Evolutionary conservation across 768 basidiomycete species (phyloP), one percentile per base, ranked within the genome.

Genomic region (Amanita pallidorosea): DNA sequence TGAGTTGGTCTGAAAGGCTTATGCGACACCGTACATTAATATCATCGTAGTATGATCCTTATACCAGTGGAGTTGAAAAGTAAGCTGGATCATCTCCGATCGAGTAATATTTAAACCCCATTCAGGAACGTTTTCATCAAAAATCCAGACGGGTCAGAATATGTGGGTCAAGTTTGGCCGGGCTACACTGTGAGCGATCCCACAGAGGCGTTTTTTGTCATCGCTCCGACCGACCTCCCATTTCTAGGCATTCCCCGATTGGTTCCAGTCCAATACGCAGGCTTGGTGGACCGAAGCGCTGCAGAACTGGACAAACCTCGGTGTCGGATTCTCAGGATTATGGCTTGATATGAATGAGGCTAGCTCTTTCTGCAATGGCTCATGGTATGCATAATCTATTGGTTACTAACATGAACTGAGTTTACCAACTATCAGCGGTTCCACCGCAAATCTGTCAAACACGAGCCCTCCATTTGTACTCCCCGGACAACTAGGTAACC

Each of bases 91-190:
- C 56, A 54, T 44, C 18, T 25, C 20, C 23, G 33, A 47, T 38
- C 12, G 17, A 27, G 9, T 29, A 29, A 34, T 50, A 40, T 47
- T 53, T 42, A 43, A 17, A 31, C 31, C 31, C 4, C 11, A 12
- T 31, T 12, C 11, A 31, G 83, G n/a, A 74, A 77, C 44, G 74
- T 80, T 0, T 89, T 81, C 63, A 75, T 90, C 46, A 86, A 79
- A 57, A 88, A 89, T 61, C 81, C 81, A 0, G 81, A 89, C 57
- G 81, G 80, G 0, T 74, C 80, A 34, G 74, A 81, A 57, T 88
- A 84, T 61, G 60, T 86, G 1, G 88, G 88, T 9, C 73, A 81
- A 59, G 85, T 87, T 7, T 88, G 83, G 85, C 85, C 86, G 13
- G 84, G 86, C 20, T 82, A 77, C 63, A 81, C 83, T 6, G 83